Evolutionary conservation across 2,329 filamentous ascomycete species (phyloP).

Genomic region (Ophiostoma himal-ulmi): DNA sequence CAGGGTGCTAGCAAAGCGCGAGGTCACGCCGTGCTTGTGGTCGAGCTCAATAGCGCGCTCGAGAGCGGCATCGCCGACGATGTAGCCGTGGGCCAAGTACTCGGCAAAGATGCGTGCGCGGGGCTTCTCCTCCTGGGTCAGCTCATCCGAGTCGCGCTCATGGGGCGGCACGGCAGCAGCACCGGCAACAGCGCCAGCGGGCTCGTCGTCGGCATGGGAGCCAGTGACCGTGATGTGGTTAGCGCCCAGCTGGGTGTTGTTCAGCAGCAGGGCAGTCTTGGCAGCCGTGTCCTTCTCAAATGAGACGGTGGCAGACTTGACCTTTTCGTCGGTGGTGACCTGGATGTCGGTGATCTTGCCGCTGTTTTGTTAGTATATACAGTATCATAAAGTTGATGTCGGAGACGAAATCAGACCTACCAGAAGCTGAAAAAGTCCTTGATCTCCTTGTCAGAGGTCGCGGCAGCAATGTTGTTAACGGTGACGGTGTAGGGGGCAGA

Average conservation of each 20-base stretch:
- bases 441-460: constrained; percentile 85
- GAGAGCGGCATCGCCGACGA: constrained; percentile 67
- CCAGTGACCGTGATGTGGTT: constrained; percentile 74
- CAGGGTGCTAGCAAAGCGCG: constrained; percentile 71
- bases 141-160: constrained; percentile 59
- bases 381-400: too few species aligned
- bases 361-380: constrained; percentile 40
- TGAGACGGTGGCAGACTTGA: constrained; percentile 81
- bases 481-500: constrained; percentile 37
- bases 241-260: constrained; percentile 89
- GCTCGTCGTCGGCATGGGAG: constrained; percentile 55
- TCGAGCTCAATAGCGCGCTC: constrained; percentile 82
- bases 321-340: constrained; percentile 61
- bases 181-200: constrained; percentile 39
- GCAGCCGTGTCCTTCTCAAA: constrained; percentile 97
- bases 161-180: constrained; percentile 41
- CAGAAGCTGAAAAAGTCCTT: constrained; percentile 96
- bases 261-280: constrained; percentile 92
- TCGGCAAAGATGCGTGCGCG: constrained; percentile 89
- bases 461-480: constrained; percentile 79
- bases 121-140: constrained; percentile 95
- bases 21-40: constrained; percentile 78
- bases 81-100: constrained; percentile 93
- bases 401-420: constrained; percentile 44
- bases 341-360: constrained; percentile 87